Evolutionary conservation across 371 early-diverging fungal species (phyloP).

Genomic region (Synchytrium microbalum): DNA sequence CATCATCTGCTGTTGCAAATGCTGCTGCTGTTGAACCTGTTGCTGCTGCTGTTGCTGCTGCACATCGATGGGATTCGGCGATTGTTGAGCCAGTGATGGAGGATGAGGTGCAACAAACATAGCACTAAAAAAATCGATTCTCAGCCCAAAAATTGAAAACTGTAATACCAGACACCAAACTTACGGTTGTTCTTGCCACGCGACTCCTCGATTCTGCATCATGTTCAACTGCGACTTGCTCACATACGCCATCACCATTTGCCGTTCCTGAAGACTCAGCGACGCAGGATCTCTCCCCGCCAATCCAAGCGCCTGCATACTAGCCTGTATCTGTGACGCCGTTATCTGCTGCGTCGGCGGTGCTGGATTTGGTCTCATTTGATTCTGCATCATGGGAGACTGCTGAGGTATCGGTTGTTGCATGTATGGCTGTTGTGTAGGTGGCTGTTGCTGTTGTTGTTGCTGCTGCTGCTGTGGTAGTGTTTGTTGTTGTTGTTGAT

Average conservation of each 20-base stretch:
- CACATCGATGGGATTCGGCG: too few relatives aligned
- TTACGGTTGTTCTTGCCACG: too few relatives aligned
- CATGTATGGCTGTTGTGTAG: not conserved
- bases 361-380: too few relatives aligned
- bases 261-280: not conserved
- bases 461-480: not conserved
- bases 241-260: not conserved
- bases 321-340: not conserved
- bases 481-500: not conserved
- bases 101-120: too few relatives aligned
- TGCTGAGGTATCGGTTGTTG: too few relatives aligned
- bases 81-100: too few relatives aligned
- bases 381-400: too few relatives aligned
- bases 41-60: conserved; percentile 10
- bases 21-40: conserved; percentile 4
- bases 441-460: conserved; percentile 2
- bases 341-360: too few relatives aligned
- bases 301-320: not conserved
- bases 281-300: not conserved
- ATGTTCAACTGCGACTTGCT: not conserved
- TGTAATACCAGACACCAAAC: too few relatives aligned
- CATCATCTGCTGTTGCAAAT: conserved; percentile 3
- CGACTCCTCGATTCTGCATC: not conserved
- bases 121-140: too few relatives aligned
- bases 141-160: too few relatives aligned